These are phyloP conservation scores for Sugiyamaella chiloensis DNA, from an alignment of 805 yeast species.

Conservation along the genomic window DNA sequence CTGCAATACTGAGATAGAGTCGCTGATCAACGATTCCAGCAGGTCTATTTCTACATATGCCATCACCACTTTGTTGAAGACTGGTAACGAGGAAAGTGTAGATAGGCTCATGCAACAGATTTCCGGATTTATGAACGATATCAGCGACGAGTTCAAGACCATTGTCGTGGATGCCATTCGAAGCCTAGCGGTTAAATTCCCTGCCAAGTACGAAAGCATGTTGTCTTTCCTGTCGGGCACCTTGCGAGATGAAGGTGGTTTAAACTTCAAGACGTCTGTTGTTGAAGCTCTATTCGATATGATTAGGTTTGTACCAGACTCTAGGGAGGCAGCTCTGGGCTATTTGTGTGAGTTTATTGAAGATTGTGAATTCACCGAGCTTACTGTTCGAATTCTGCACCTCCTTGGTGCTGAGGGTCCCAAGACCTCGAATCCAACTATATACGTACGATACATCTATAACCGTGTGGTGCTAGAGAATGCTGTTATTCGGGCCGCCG, in stretches of 20 bases:
- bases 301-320: constrained; percentile 79
- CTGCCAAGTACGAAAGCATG: constrained; percentile 80
- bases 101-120: constrained; percentile 86
- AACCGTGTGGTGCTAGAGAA: constrained; percentile 95
- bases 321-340: constrained; percentile 78
- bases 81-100: constrained; percentile 86
- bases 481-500: constrained; percentile 92
- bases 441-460: constrained; percentile 92
- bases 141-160: constrained; percentile 91
- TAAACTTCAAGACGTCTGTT: constrained; percentile 76
- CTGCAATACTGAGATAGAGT: constrained; percentile 83
- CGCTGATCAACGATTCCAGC: constrained; percentile 80
- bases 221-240: constrained; percentile 76
- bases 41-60: constrained; percentile 95
- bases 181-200: constrained; percentile 88
- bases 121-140: constrained; percentile 84
- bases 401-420: constrained; percentile 95
- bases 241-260: constrained; percentile 88
- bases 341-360: constrained; percentile 95
- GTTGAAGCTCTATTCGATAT: constrained; percentile 92
- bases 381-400: constrained; percentile 89
- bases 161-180: constrained; percentile 94
- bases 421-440: constrained; percentile 74
- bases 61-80: constrained; percentile 90
- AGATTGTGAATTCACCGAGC: constrained; percentile 95